Base-by-base conservation (phyloP, 192 early-diverging fungal genomes). In the Backusella tarrabulga region DNA sequence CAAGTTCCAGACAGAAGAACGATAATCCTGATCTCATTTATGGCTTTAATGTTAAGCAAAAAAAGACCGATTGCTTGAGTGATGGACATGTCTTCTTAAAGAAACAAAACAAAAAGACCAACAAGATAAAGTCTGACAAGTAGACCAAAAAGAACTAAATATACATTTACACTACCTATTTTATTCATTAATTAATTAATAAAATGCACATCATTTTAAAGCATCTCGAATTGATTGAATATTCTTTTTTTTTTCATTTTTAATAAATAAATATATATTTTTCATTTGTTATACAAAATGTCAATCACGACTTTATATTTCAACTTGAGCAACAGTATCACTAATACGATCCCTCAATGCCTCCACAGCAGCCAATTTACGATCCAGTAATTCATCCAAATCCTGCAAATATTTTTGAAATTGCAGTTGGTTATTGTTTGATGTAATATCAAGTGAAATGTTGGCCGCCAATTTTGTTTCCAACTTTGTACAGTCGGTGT, bases 401-500 rank as follows among this genome's bases (percentile, higher is more conserved):
- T 81, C 80, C 21, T 67, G 67, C 1, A 82, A 68, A 38, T 82
- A 82, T 19, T 74, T 71, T 72, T 72, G 69, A 68, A 82, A 82
- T 40, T 76, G 70, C 3, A 50, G 0, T 14, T 35, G 71, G 29
- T 44, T 66, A 12, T 77, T 60, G 2, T 69, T 75, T 8, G 68
- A 74, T 79, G 88, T 87, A 71, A 90, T 79, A 8, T 88, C 87
- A 46, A 91, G 80, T 6, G 87, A 85, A 74, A 92, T 85, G 76
- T 89, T 90, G 44, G 88, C 88, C 19, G 88, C 76, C 11, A 88
- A 67, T 71, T 93, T 88, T 6, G 90, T 90, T 80, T 94, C 92
- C 71, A 85, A 77, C 41, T 91, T 91, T 34, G 88, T 90, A 36
- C 86, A 83, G 66, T 94, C 92, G 7, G 86, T 88, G 0, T 82